Percentiles rank a stretch among this genome's conserved stretches.
phyloP scores from a whole-genome alignment of 306 rosid species.

The Quercus mongolica region DNA sequence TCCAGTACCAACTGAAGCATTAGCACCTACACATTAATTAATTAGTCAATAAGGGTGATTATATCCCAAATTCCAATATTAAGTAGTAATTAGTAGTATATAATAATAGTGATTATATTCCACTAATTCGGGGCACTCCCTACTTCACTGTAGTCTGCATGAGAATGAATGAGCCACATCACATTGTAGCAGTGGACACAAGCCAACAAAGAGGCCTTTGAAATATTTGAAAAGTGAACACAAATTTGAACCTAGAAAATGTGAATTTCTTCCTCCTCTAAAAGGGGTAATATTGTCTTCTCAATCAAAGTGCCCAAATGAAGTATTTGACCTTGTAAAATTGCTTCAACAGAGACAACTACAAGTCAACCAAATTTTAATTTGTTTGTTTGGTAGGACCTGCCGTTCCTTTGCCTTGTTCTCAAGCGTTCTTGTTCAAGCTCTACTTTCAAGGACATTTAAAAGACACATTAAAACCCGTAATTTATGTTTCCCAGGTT shows the following conservation, averaged over 20 bases:
- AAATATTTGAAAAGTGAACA: background rate
- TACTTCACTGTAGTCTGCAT: no score
- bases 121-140: no score
- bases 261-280: background rate
- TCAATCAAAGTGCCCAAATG: background rate
- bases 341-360: slow-evolving; percentile 9
- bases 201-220: no score
- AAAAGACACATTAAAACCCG: background rate
- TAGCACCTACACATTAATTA: background rate
- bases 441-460: slow-evolving; percentile 5
- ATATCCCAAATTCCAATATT: no score
- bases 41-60: no score
- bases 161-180: no score
- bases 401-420: slow-evolving; percentile 24
- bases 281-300: slow-evolving; percentile 12
- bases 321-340: background rate
- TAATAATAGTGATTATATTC: no score
- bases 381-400: slow-evolving; percentile 48
- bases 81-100: no score
- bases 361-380: slow-evolving; percentile 31
- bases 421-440: background rate
- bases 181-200: no score
- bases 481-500: background rate
- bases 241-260: background rate
- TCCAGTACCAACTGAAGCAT: background rate